phyloP scores from a whole-genome alignment of 2,329 filamentous ascomycete genomes.

The Kalmusia sp. region DNA sequence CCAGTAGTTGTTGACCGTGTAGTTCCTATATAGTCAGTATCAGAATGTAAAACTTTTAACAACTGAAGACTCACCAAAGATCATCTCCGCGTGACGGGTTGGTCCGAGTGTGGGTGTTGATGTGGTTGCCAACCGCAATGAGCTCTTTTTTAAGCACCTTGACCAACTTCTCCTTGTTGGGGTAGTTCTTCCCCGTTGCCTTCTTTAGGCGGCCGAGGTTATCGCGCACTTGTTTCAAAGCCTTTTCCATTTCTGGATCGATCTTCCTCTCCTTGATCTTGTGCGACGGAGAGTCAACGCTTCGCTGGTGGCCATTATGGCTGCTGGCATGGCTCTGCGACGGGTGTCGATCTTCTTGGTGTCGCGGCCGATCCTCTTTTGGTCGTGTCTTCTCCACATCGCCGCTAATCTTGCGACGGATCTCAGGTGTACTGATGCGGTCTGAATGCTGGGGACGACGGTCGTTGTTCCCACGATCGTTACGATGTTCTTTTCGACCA shows the following conservation, averaged over 20 bases:
- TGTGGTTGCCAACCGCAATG: constrained; percentile 68
- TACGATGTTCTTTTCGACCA: constrained; percentile 47
- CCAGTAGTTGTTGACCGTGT: constrained; percentile 47
- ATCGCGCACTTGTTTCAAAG: constrained; percentile 65
- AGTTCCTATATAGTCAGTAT: constrained; percentile 41
- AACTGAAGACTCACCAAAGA: constrained; percentile 55
- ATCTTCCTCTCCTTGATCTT: constrained; percentile 26
- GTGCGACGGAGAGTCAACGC: constrained; percentile 31
- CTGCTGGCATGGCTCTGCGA: constrained; percentile 49
- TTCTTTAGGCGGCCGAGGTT: constrained; percentile 66
- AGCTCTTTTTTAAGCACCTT: constrained; percentile 68
- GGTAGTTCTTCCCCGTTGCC: constrained; percentile 68
- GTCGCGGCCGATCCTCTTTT: constrained; percentile 51
- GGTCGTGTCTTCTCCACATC: constrained; percentile 42
- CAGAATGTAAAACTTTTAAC: not conserved
- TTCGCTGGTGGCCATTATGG: constrained; percentile 41
- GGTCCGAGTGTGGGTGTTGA: constrained; percentile 58
- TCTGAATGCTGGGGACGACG: constrained; percentile 43
- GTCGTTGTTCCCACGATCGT: constrained; percentile 44
- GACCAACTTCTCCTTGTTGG: constrained; percentile 67
- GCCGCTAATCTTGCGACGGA: constrained; percentile 53
- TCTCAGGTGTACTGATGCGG: constrained; percentile 52
- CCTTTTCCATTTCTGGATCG: constrained; percentile 59
- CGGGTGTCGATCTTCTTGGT: constrained; percentile 56
- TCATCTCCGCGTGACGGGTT: constrained; percentile 56